These are phyloP conservation scores for Irpex sp. DNA, from an alignment of 1,284 basidiomycete genomes.

Conservation along the genomic window DNA sequence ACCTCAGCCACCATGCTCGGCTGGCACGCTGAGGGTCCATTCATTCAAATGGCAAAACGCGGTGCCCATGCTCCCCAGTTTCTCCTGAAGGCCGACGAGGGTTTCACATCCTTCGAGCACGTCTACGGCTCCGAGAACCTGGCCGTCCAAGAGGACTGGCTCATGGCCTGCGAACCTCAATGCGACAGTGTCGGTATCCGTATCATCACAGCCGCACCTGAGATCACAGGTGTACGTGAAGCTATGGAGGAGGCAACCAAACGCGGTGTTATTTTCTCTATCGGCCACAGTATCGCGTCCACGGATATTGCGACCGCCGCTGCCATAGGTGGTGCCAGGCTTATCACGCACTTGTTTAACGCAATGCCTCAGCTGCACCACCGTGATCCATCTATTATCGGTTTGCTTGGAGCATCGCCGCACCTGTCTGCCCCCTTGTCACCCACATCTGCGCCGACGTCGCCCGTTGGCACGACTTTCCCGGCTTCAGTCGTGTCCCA, in stretches of 20 bases:
- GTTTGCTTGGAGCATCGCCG: constrained; percentile 77
- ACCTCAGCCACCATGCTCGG: constrained; percentile 72
- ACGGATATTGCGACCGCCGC: constrained; percentile 68
- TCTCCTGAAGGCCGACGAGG: constrained; percentile 60
- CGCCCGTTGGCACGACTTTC: constrained; percentile 16
- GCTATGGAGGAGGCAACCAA: constrained; percentile 58
- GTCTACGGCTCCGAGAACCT: constrained; percentile 71
- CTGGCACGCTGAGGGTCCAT: constrained; percentile 90
- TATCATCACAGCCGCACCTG: constrained; percentile 85
- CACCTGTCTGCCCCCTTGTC: constrained; percentile 41
- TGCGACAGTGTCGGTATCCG: constrained; percentile 57
- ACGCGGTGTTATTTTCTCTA: constrained; percentile 75
- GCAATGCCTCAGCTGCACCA: constrained; percentile 88
- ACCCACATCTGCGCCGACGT: constrained; percentile 24
- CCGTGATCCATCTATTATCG: constrained; percentile 83
- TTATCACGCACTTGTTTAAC: constrained; percentile 92
- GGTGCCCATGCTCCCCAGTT: constrained; percentile 77
- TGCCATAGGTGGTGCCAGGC: constrained; percentile 66
- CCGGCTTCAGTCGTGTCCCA: neutral
- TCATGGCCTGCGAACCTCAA: constrained; percentile 38
- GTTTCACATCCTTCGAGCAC: constrained; percentile 63
- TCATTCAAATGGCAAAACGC: constrained; percentile 74
- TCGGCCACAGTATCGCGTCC: constrained; percentile 77
- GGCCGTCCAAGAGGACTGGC: constrained; percentile 61
- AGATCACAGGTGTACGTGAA: constrained; percentile 77